phyloP scores from a whole-genome alignment of 768 basidiomycete species.

The Phanerodontia chrysosporium region DNA sequence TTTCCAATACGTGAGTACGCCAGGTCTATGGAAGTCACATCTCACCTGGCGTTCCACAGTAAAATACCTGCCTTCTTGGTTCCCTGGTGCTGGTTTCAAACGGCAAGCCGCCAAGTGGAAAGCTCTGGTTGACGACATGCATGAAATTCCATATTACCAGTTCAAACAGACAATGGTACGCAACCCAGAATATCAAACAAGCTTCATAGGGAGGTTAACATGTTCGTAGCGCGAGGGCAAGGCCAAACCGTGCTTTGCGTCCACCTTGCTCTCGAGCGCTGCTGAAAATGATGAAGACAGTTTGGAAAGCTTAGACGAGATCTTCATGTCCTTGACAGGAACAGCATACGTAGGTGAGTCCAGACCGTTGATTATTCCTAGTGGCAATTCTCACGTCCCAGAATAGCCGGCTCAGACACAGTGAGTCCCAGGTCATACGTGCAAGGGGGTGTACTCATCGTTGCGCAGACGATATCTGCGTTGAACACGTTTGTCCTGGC shows the following conservation, averaged over 20 bases:
- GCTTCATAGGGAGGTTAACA: too few relatives aligned
- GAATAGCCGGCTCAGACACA: neutral
- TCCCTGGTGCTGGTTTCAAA: neutral
- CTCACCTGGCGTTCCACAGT: neutral
- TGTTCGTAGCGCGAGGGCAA: neutral
- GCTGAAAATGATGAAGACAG: too few relatives aligned
- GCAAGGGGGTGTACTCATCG: neutral
- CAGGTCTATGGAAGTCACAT: neutral
- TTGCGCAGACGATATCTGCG: neutral
- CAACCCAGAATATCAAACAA: too few relatives aligned
- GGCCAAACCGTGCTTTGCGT: neutral
- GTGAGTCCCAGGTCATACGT: neutral
- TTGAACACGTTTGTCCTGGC: neutral
- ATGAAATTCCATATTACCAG: constrained; percentile 8
- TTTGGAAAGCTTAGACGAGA: neutral
- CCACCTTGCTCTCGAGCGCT: neutral
- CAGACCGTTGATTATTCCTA: too few relatives aligned
- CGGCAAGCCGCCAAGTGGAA: constrained; percentile 3
- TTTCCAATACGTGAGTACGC: neutral
- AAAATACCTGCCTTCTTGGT: neutral
- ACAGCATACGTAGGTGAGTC: neutral
- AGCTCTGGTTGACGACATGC: constrained; percentile 3
- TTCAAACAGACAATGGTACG: constrained; percentile 14
- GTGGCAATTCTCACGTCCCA: too few relatives aligned
- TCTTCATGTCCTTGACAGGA: neutral